A percentile compares a stretch with the other conserved stretches of the same genome.
These are phyloP conservation scores for Actinidia chinensis DNA, from an alignment of 179 eudicot genomes.

Conservation along the genomic window DNA sequence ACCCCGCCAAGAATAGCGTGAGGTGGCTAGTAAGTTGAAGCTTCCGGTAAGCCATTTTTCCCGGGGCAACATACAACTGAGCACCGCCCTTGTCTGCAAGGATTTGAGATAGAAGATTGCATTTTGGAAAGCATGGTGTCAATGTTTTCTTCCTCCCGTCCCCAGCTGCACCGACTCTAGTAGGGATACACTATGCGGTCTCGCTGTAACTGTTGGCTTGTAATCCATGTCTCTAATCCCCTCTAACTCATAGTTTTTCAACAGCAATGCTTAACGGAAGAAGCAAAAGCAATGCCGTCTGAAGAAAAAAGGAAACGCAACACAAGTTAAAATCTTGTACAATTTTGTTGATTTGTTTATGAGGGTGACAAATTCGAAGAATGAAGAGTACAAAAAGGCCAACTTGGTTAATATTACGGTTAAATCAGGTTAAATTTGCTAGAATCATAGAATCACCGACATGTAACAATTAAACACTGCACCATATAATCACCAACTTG, in stretches of 20 bases:
- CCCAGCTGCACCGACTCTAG: slow-evolving; percentile 86
- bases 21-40: slow-evolving; percentile 87
- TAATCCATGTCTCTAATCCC: slow-evolving; percentile 41
- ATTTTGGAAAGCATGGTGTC: slow-evolving; percentile 80
- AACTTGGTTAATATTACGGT: not conserved
- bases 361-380: not conserved
- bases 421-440: not conserved
- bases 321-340: not conserved
- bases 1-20: slow-evolving; percentile 78
- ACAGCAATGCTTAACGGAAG: slow-evolving; percentile 31
- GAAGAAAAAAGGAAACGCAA: slow-evolving; percentile 12
- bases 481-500: not conserved
- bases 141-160: slow-evolving; percentile 76
- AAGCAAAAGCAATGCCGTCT: slow-evolving; percentile 49
- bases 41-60: slow-evolving; percentile 86
- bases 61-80: slow-evolving; percentile 69
- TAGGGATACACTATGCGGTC: slow-evolving; percentile 86
- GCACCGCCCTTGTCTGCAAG: slow-evolving; percentile 89
- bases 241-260: slow-evolving; percentile 24
- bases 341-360: not conserved
- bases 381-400: not conserved
- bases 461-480: not conserved
- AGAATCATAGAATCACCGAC: not conserved
- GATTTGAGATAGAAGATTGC: slow-evolving; percentile 88
- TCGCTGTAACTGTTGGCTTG: slow-evolving; percentile 41